Evolutionary conservation across 306 rosid genomes (phyloP), one percentile per base, ranked within the genome.

Genomic region (Potentilla sterilis): DNA sequence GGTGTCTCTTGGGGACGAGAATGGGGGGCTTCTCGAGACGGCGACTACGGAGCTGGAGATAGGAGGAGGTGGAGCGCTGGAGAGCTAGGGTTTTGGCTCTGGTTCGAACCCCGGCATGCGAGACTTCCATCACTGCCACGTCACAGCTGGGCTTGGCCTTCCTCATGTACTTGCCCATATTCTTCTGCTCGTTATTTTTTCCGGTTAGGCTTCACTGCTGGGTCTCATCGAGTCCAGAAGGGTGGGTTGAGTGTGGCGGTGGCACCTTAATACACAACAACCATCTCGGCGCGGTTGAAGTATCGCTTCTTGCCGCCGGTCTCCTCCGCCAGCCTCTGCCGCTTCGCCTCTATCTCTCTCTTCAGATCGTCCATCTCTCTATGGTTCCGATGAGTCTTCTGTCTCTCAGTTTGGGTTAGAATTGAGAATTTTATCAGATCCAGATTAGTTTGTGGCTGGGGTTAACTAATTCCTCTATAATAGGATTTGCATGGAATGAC

Each of bases 61-160:
- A 95, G 21, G 97, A 91, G 6, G 81, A 2, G 83, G 70, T 0
- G 0, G 85, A 81, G 24, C 85, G 86, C 79, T 86, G 89, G 34
- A 85, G 89, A 16, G 99, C 99, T 80, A 92, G 89, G 87, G 98
- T 95, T 87, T 89, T 91, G 76, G 99, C 97, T 11, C 99, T 92
- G 41, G 99, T 95, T 35, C 96, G 86, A 40, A 95, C 99, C 18
- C 99, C 98, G 32, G 91, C 67, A 34, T 86, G 90, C 1, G 93
- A 70, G 48, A 86, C 83, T 51, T 95, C 97, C 84, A 90, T 80
- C 2, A 90, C 83, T 1, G 96, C 79, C 10, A 89, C 73, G 43
- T 92, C 91, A 13, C 86, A 87, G 2, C 87, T 54, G 4, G 93
- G 75, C 66, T 95, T 92, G 42, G 91, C 76, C 82, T 90, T 92